Conservation (phyloP, 495 filamentous ascomycete genomes). For the Beverwykella pulmonaria region DNA sequence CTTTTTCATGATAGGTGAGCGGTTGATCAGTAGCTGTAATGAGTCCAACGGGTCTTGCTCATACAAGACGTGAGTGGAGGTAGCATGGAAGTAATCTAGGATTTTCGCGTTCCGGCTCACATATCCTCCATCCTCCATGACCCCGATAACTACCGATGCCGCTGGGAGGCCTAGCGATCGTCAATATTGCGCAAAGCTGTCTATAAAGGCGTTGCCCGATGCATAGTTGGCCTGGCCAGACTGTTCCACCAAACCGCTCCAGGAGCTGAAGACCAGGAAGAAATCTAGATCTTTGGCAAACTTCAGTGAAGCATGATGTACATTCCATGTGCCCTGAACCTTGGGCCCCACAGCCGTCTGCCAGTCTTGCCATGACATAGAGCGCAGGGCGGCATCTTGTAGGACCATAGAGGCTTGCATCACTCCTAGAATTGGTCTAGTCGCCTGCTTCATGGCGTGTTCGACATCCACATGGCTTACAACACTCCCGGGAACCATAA, state of each 20-base stretch:
- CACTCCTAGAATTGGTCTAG: slow-evolving; percentile 3
- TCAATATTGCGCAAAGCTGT: slow-evolving; percentile 9
- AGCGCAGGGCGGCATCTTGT: slow-evolving; percentile 13
- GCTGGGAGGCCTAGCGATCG: slow-evolving; percentile 5
- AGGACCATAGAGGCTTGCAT: slow-evolving; percentile 3
- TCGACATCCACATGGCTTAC: neutral
- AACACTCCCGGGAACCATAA: neutral
- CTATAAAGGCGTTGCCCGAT: slow-evolving; percentile 23
- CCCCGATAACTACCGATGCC: slow-evolving; percentile 4
- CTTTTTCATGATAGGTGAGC: no score
- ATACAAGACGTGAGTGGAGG: neutral
- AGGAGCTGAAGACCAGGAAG: slow-evolving; percentile 31
- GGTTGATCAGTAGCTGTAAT: neutral
- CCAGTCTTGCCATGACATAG: slow-evolving; percentile 17
- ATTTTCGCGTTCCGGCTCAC: neutral
- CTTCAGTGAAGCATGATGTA: slow-evolving; percentile 15
- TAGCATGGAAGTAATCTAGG: neutral
- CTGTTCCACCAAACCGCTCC: slow-evolving; percentile 12
- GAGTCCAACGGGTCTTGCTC: neutral
- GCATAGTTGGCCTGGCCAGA: slow-evolving; percentile 32
- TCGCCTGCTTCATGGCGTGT: neutral
- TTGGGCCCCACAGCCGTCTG: slow-evolving; percentile 15
- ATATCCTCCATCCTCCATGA: slow-evolving; percentile 9
- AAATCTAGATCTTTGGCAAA: slow-evolving; percentile 23
- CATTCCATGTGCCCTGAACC: slow-evolving; percentile 18